Evolutionary conservation across 257 asterid species (phyloP).

Genomic region (Solanum sejunctum): DNA sequence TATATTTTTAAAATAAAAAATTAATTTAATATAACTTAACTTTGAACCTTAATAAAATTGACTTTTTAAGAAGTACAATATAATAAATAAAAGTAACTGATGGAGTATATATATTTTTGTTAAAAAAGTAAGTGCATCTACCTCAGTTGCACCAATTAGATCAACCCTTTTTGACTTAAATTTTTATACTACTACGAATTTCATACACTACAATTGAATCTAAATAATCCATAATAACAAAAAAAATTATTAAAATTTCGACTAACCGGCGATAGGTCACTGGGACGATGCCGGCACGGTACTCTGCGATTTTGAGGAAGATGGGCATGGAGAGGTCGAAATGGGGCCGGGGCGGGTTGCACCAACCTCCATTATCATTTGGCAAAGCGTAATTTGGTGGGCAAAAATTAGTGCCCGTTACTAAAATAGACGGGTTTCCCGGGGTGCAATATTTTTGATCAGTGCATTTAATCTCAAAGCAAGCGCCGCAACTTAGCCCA

Average conservation of each 20-base stretch:
- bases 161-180: neutral
- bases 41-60: no score
- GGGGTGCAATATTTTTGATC: slow-evolving; percentile 54
- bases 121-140: neutral
- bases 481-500: slow-evolving; percentile 66
- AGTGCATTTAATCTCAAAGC: slow-evolving; percentile 59
- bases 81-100: no score
- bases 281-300: slow-evolving; percentile 24
- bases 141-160: neutral
- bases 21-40: no score
- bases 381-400: slow-evolving; percentile 24
- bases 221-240: neutral
- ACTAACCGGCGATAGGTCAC: slow-evolving; percentile 21
- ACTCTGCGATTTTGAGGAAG: slow-evolving; percentile 22
- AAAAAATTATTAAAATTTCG: neutral
- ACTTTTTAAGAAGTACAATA: no score
- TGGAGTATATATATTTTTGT: no score
- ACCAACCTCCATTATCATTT: slow-evolving; percentile 28
- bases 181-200: neutral
- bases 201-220: neutral
- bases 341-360: slow-evolving; percentile 34
- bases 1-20: no score
- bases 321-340: slow-evolving; percentile 30
- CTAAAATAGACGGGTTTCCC: slow-evolving; percentile 17
- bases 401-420: slow-evolving; percentile 26